phyloP scores from a whole-genome alignment of 139 green algal genomes.

The Coelastrella sp. region DNA sequence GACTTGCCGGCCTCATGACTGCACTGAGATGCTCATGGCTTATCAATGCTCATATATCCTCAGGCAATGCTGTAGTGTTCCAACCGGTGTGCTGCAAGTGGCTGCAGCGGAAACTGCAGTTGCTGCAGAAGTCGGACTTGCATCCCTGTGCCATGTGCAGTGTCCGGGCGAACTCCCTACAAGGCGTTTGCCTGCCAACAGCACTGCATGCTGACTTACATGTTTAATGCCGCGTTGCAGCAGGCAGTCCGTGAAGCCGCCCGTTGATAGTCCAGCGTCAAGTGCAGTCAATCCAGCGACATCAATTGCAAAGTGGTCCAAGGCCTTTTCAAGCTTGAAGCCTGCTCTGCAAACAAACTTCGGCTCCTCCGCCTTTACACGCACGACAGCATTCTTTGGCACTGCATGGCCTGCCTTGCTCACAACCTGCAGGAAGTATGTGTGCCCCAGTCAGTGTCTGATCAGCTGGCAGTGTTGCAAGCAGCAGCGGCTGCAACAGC shows the following conservation, averaged over 20 bases:
- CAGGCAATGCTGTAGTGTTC: too few species aligned
- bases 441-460: background rate
- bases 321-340: slow-evolving; percentile 93
- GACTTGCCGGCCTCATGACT: too few species aligned
- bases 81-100: too few species aligned
- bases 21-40: too few species aligned
- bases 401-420: slow-evolving; percentile 87
- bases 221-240: slow-evolving; percentile 88
- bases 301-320: slow-evolving; percentile 88
- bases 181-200: background rate
- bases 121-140: too few species aligned
- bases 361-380: slow-evolving; percentile 77
- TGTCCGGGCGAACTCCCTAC: too few species aligned
- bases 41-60: too few species aligned
- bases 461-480: background rate
- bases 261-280: slow-evolving; percentile 95
- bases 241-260: slow-evolving; percentile 98
- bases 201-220: slow-evolving; percentile 55
- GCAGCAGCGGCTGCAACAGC: background rate
- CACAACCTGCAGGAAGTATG: slow-evolving; percentile 43
- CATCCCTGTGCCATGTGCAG: too few species aligned
- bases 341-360: slow-evolving; percentile 91
- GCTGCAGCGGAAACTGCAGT: too few species aligned
- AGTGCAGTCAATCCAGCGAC: slow-evolving; percentile 77
- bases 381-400: slow-evolving; percentile 58